Evolutionary conservation across 805 yeast species (phyloP), one percentile per base, ranked within the genome.

Genomic region (Metschnikowia dekortorum): DNA sequence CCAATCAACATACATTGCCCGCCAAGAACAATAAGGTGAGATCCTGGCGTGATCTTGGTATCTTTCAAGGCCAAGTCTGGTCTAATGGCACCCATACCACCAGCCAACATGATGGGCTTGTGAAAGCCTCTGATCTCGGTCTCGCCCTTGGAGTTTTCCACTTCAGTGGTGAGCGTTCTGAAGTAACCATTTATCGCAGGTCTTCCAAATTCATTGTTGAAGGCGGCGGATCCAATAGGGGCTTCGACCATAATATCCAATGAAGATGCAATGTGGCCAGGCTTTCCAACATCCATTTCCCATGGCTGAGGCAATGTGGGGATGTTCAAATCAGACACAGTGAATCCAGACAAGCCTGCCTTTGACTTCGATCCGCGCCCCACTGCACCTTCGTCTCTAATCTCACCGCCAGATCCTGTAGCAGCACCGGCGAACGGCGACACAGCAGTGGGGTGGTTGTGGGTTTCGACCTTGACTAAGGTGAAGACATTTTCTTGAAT

Each of bases 371-470:
- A 92, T 42, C 99, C 99, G 68, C 97, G 83, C 56, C 99, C 99
- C 28, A 94, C 96, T 31, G 99, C 99, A 73, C 97, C 99, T 74
- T 94, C 99, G 70, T 94, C 99, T 79, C 99, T 88, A 63, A 94
- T 94, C 73, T 94, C 99, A 75, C 99, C 99, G 68, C 99, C 99
- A 9, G 98, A 91, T 56, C 99, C 99, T 11, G 99, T 94, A 39
- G 99, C 96, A 32, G 99, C 99, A 69, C 99, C 99, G 3, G 99
- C 91, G 72, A 89, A 94, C 38, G 99, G 99, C 26, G 98, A 92
- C 5, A 94, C 97, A 0, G 99, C 99, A 28, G 99, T 94, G 49
- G 99, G 99, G 69, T 94, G 99, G 73, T 94, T 94, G 70, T 94
- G 99, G 28, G 99, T 94, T 73, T 94, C 99, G 47, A 94, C 99